phyloP scores from a whole-genome alignment of 1,139 yeast species.

The Blastobotrys apis region DNA sequence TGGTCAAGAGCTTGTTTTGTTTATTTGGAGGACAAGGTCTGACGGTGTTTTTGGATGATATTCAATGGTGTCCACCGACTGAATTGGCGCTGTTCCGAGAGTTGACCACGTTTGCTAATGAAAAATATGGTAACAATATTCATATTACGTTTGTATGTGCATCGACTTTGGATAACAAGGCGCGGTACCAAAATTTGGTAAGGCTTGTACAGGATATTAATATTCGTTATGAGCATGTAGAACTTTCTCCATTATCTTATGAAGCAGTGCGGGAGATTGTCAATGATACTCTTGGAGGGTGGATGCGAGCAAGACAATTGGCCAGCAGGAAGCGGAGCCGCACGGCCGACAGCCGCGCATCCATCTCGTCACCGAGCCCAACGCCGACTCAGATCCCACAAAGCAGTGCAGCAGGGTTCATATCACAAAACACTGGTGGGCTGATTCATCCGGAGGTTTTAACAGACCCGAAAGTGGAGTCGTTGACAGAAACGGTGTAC shows the following conservation, averaged over 20 bases:
- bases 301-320: background rate
- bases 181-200: slow-evolving; percentile 20
- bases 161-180: slow-evolving; percentile 24
- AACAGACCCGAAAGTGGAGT: slow-evolving; percentile 28
- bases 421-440: slow-evolving; percentile 13
- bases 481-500: slow-evolving; percentile 28
- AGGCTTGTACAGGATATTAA: slow-evolving; percentile 27
- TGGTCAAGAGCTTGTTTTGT: slow-evolving; percentile 43
- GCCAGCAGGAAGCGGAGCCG: slow-evolving; percentile 15
- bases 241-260: slow-evolving; percentile 24
- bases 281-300: slow-evolving; percentile 27
- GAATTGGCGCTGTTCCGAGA: slow-evolving; percentile 31
- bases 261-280: slow-evolving; percentile 30
- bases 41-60: slow-evolving; percentile 47
- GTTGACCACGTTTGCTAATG: slow-evolving; percentile 28
- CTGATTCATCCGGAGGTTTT: slow-evolving; percentile 3
- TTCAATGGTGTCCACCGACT: slow-evolving; percentile 43
- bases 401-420: slow-evolving; percentile 1
- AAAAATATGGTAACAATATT: slow-evolving; percentile 25
- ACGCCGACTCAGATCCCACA: background rate
- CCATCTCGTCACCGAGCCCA: background rate
- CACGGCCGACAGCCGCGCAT: background rate
- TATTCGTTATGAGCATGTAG: slow-evolving; percentile 28
- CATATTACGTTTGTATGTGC: slow-evolving; percentile 31
- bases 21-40: slow-evolving; percentile 44